These are phyloP conservation scores for Beauveria varroae DNA, from an alignment of 2,329 filamentous ascomycete genomes.

Conservation along the genomic window DNA sequence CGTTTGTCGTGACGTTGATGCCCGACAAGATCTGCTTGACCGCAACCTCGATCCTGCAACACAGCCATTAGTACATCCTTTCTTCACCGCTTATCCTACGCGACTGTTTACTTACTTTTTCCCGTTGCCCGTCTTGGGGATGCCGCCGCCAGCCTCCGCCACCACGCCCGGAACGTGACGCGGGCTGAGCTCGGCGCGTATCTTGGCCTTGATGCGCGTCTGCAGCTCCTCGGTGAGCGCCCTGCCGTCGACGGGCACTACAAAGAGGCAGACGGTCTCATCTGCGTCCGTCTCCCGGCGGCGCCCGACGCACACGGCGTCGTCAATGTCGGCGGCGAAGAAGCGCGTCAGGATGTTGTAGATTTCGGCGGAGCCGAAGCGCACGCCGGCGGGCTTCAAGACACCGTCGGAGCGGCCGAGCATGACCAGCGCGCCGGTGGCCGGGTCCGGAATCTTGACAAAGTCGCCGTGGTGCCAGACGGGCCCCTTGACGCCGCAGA, in stretches of 20 bases:
- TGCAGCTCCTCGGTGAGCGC: conserved; percentile 54
- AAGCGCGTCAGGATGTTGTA: conserved; percentile 88
- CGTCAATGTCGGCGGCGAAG: conserved; percentile 70
- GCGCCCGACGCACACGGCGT: conserved; percentile 81
- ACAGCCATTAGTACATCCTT: conserved; percentile 12
- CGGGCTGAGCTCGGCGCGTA: conserved; percentile 74
- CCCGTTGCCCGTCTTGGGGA: conserved; percentile 87
- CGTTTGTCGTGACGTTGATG: conserved; percentile 76
- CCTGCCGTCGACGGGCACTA: conserved; percentile 61
- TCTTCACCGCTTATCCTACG: background rate
- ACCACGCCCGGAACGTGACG: conserved; percentile 83
- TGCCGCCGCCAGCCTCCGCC: conserved; percentile 69
- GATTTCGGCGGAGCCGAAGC: conserved; percentile 91
- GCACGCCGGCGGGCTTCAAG: conserved; percentile 82
- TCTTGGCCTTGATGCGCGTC: conserved; percentile 54
- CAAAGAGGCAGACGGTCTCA: conserved; percentile 81
- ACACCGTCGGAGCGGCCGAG: conserved; percentile 88
- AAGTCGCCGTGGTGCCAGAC: conserved; percentile 97
- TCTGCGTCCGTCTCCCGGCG: conserved; percentile 64
- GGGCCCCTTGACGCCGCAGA: conserved; percentile 29
- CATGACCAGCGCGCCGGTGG: conserved; percentile 78
- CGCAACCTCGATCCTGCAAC: conserved; percentile 72
- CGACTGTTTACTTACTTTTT: conserved; percentile 64
- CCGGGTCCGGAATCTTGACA: conserved; percentile 56
- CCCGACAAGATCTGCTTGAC: conserved; percentile 95